phyloP scores from a whole-genome alignment of 192 early-diverging fungal species.

The Geranomyces variabilis region DNA sequence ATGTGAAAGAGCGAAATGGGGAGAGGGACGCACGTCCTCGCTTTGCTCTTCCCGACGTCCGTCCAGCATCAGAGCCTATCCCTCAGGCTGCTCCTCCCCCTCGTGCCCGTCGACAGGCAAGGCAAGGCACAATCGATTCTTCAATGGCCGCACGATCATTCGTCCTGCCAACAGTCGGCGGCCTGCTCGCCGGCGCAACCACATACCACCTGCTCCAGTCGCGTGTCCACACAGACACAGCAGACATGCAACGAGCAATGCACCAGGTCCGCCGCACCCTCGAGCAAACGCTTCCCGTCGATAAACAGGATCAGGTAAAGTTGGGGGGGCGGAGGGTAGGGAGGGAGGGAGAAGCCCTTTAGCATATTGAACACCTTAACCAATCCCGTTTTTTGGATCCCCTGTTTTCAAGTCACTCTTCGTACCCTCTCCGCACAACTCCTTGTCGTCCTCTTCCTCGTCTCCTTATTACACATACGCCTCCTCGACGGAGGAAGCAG shows the following conservation, averaged over 20 bases:
- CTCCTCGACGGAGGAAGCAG: neutral
- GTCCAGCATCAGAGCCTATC: too few species aligned
- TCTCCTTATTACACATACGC: neutral
- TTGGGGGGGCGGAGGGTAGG: neutral
- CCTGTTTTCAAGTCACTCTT: constrained; percentile 26
- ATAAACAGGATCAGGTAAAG: constrained; percentile 25
- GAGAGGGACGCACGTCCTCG: too few species aligned
- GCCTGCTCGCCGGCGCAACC: constrained; percentile 23
- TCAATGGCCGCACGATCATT: neutral
- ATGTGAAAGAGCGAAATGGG: too few species aligned
- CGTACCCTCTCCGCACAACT: constrained; percentile 16
- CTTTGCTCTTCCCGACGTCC: too few species aligned
- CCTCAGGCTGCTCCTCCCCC: too few species aligned
- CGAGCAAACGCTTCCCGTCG: constrained; percentile 18
- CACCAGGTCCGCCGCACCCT: constrained; percentile 13
- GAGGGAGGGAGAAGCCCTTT: too few species aligned
- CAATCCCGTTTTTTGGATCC: too few species aligned
- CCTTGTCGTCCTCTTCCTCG: too few species aligned
- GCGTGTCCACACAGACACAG: constrained; percentile 14
- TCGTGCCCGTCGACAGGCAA: too few species aligned
- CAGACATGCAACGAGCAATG: neutral
- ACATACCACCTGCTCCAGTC: constrained; percentile 26
- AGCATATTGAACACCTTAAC: too few species aligned
- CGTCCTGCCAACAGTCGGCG: constrained; percentile 24
- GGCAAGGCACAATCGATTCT: too few species aligned